Evolutionary conservation across 75 land plant genomes (phyloP).

Genomic region (Pseudotsuga menziesii): DNA sequence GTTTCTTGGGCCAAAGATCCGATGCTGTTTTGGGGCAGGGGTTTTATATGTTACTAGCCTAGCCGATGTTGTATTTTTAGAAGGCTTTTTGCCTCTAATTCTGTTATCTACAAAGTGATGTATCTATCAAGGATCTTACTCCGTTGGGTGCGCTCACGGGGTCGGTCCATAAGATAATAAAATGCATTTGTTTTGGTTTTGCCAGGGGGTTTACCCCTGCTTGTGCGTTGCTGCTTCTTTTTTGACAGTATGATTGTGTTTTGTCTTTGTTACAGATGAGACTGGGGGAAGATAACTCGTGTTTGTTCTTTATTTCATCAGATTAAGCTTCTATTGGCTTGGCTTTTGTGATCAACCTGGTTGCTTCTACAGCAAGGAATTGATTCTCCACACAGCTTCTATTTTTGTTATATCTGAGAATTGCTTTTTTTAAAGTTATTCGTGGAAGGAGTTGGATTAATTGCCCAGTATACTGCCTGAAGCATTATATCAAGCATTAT

Average conservation of each 20-base stretch:
- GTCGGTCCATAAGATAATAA: background rate
- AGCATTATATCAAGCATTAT: no score
- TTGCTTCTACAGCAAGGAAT: no score
- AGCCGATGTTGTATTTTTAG: background rate
- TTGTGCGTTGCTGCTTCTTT: background rate
- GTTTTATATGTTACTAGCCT: background rate
- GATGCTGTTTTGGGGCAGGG: no score
- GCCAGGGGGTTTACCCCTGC: background rate
- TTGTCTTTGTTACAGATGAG: background rate
- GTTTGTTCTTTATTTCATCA: background rate
- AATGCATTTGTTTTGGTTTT: background rate
- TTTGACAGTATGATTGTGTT: background rate
- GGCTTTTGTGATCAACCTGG: no score
- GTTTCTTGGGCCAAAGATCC: no score
- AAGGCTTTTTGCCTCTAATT: background rate
- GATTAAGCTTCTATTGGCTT: background rate
- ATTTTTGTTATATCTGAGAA: no score
- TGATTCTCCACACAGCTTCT: no score
- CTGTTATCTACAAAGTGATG: background rate
- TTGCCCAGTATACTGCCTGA: no score
- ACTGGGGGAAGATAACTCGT: background rate
- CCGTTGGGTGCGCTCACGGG: constrained; percentile 6
- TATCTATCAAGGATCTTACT: constrained; percentile 4
- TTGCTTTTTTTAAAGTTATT: no score
- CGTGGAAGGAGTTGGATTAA: no score